Conservation (phyloP, 306 rosid genomes). For the Crotalaria pallida region DNA sequence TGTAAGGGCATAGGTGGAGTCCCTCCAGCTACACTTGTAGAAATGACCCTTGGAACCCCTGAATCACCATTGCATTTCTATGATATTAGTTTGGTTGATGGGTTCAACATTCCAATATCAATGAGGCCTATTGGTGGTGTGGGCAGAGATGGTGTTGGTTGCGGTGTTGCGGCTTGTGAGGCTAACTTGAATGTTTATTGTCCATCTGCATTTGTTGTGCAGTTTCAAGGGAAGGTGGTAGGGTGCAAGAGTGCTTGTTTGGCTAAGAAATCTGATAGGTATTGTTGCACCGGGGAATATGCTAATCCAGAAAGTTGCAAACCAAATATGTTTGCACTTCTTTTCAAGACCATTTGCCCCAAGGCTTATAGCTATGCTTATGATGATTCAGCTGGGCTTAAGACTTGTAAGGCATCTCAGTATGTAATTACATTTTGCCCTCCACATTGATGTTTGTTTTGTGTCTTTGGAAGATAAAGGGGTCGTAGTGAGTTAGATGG, state of each 20-base stretch:
- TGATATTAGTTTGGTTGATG: slow-evolving; percentile 71
- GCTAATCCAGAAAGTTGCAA: slow-evolving; percentile 41
- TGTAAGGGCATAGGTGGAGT: slow-evolving; percentile 57
- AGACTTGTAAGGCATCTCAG: slow-evolving; percentile 45
- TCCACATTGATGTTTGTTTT: slow-evolving; percentile 17
- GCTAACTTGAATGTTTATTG: slow-evolving; percentile 49
- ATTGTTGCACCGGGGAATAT: slow-evolving; percentile 63
- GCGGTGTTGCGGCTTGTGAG: slow-evolving; percentile 59
- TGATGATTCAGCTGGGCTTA: slow-evolving; percentile 54
- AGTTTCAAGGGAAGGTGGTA: slow-evolving; percentile 48
- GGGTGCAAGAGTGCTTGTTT: slow-evolving; percentile 78
- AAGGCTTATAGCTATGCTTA: slow-evolving; percentile 62
- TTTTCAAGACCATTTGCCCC: slow-evolving; percentile 57
- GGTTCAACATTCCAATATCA: slow-evolving; percentile 57
- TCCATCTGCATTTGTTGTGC: slow-evolving; percentile 45
- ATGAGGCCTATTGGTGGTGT: slow-evolving; percentile 44
- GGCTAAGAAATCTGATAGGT: slow-evolving; percentile 50
- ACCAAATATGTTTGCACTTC: slow-evolving; percentile 39
- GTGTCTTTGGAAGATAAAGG: no score
- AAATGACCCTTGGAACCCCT: slow-evolving; percentile 62
- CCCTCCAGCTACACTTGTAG: slow-evolving; percentile 62
- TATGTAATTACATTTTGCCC: slow-evolving; percentile 68
- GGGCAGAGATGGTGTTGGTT: slow-evolving; percentile 26
- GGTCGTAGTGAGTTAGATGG: not conserved
- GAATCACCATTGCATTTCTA: slow-evolving; percentile 52